phyloP scores from a whole-genome alignment of 305 asterid genomes.

The Plantago lanceolata region DNA sequence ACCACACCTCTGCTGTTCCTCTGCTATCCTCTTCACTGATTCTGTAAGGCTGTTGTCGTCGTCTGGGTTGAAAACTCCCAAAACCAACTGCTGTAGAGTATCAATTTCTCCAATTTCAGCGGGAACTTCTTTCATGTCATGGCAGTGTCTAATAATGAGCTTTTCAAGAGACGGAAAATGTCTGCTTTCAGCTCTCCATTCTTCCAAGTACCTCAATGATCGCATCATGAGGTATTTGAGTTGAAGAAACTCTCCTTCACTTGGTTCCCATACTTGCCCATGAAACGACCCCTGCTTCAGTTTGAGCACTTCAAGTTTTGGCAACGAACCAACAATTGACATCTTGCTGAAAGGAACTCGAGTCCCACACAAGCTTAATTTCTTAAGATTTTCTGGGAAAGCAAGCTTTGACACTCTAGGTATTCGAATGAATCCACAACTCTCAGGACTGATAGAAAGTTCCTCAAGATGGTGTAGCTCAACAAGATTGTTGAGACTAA shows the following conservation, averaged over 20 bases:
- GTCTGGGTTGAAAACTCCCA: neutral
- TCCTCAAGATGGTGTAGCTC: constrained; percentile 26
- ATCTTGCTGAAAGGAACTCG: constrained; percentile 35
- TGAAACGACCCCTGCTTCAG: constrained; percentile 15
- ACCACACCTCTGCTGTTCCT: neutral
- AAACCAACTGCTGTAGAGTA: neutral
- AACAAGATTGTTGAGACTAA: constrained; percentile 9
- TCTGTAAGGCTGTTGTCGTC: neutral
- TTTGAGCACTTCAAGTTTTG: constrained; percentile 33
- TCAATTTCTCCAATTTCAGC: neutral
- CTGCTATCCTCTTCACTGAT: neutral
- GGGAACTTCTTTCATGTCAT: neutral
- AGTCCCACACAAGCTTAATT: constrained; percentile 32
- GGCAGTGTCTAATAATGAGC: neutral
- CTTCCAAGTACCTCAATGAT: neutral
- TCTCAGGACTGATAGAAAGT: constrained; percentile 27
- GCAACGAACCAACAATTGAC: constrained; percentile 24
- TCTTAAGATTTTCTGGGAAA: constrained; percentile 27
- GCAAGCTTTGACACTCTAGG: constrained; percentile 10
- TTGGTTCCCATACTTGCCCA: neutral
- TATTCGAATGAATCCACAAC: neutral
- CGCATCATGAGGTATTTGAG: neutral
- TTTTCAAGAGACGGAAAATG: neutral
- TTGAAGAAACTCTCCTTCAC: neutral
- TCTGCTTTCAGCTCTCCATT: neutral